A percentile compares a stretch with the other conserved stretches of the same genome.
phyloP scores from a whole-genome alignment of 208 protist genomes.

The Sergeia podlipaevii region DNA sequence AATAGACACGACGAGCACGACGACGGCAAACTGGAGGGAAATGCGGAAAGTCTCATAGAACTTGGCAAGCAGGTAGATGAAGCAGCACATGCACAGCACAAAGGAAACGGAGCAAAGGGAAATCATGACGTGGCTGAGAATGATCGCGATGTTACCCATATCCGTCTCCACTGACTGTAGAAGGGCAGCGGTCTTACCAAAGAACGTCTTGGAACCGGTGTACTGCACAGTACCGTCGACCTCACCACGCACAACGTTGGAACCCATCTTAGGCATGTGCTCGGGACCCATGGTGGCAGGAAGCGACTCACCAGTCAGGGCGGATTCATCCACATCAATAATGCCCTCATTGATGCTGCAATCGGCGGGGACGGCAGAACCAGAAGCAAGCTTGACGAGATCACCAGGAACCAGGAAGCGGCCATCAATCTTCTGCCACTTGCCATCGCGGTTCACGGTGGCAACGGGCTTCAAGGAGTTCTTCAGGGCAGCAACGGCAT shows the following conservation, averaged over 20 bases:
- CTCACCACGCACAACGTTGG: conserved; percentile 77
- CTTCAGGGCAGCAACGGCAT: conserved; percentile 92
- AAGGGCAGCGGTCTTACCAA: conserved; percentile 91
- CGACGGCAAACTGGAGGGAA: conserved; percentile 72
- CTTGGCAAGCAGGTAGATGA: conserved; percentile 73
- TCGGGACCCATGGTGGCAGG: conserved; percentile 87
- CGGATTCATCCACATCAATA: conserved; percentile 94
- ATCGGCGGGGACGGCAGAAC: conserved; percentile 93
- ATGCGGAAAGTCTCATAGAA: conserved; percentile 58
- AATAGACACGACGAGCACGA: conserved; percentile 94
- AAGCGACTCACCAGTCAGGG: conserved; percentile 95
- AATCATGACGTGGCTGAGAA: conserved; percentile 69
- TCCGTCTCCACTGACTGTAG: conserved; percentile 81
- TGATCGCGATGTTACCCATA: conserved; percentile 63
- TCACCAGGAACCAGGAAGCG: conserved; percentile 92
- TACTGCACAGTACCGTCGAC: conserved; percentile 72
- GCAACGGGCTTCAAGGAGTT: conserved; percentile 79
- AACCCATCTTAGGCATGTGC: conserved; percentile 91
- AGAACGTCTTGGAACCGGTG: conserved; percentile 93
- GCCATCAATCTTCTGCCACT: conserved; percentile 78
- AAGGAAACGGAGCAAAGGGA: conserved; percentile 54
- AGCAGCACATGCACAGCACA: conserved; percentile 66
- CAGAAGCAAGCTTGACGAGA: conserved; percentile 86
- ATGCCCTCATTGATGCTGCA: conserved; percentile 82
- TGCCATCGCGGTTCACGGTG: conserved; percentile 77